phyloP scores from a whole-genome alignment of 2,329 filamentous ascomycete genomes.

The Cercospora sp. region DNA sequence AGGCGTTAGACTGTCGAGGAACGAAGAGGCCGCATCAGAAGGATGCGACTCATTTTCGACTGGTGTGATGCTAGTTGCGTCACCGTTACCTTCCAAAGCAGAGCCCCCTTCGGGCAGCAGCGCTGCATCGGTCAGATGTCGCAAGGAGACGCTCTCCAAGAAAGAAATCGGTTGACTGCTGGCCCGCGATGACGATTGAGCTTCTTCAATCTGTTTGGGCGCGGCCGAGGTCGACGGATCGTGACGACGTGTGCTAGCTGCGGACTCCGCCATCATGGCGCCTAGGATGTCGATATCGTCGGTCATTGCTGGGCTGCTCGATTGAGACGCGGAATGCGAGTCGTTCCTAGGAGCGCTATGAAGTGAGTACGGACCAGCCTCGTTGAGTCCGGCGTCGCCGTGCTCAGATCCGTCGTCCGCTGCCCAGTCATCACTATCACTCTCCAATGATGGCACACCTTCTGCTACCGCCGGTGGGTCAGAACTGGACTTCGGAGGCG shows the following conservation, averaged over 20 bases:
- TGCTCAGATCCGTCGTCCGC: constrained; percentile 7
- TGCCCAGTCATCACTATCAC: neutral
- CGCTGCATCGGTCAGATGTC: constrained; percentile 7
- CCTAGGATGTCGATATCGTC: constrained; percentile 19
- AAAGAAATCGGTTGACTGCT: neutral
- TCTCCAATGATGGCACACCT: neutral
- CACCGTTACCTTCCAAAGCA: neutral
- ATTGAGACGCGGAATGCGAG: neutral
- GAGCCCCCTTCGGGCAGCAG: constrained; percentile 4
- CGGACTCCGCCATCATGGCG: constrained; percentile 17
- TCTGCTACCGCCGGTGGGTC: neutral
- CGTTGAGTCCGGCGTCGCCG: neutral
- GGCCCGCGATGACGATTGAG: neutral
- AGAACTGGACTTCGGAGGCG: neutral
- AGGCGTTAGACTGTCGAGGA: constrained; percentile 4
- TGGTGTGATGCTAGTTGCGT: neutral
- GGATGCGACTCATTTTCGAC: neutral
- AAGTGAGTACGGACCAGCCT: neutral
- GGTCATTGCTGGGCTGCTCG: neutral
- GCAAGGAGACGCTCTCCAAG: constrained; percentile 6
- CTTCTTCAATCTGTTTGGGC: neutral
- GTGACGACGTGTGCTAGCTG: neutral
- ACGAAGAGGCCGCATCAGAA: constrained; percentile 2
- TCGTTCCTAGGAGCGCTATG: neutral
- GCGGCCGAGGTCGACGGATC: neutral